A percentile compares a stretch with the other conserved stretches of the same genome.
phyloP scores from a whole-genome alignment of 75 land plant species.

The Sequoia sempervirens region DNA sequence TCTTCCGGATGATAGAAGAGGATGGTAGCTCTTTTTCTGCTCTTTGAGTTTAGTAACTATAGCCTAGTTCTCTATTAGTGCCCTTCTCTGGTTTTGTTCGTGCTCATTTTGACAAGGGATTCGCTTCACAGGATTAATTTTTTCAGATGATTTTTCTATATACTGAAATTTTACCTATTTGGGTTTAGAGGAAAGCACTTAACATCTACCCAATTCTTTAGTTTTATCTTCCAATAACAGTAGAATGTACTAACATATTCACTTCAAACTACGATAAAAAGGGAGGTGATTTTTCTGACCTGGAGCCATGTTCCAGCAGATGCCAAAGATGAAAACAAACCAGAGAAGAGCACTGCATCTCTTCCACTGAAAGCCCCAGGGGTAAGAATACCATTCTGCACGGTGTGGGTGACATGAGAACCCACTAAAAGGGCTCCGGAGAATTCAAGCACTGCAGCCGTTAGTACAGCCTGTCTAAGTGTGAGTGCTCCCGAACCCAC shows the following conservation, averaged over 20 bases:
- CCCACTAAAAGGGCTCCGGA: slow-evolving; percentile 91
- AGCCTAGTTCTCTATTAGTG: neutral
- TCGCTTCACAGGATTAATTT: neutral
- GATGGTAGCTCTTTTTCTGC: neutral
- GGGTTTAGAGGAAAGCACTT: neutral
- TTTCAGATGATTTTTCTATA: too few relatives aligned
- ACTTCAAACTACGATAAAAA: neutral
- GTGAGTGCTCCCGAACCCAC: slow-evolving; percentile 96
- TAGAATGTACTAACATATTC: neutral
- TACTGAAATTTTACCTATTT: neutral
- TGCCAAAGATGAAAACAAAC: slow-evolving; percentile 84
- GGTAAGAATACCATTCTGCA: slow-evolving; percentile 93
- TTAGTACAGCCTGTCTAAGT: slow-evolving; percentile 86
- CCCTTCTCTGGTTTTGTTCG: neutral
- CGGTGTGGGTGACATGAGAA: slow-evolving; percentile 88
- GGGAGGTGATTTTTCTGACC: slow-evolving; percentile 28
- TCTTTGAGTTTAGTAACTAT: neutral
- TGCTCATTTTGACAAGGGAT: neutral
- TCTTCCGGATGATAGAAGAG: neutral
- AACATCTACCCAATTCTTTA: neutral
- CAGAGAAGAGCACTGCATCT: slow-evolving; percentile 75
- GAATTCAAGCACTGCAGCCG: slow-evolving; percentile 85
- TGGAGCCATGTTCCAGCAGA: slow-evolving; percentile 98
- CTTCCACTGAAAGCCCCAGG: slow-evolving; percentile 75
- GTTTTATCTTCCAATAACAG: neutral